Evolutionary conservation across 78 protist species (phyloP), one percentile per base, ranked within the genome.

Genomic region (Dictyostelium purpureum): DNA sequence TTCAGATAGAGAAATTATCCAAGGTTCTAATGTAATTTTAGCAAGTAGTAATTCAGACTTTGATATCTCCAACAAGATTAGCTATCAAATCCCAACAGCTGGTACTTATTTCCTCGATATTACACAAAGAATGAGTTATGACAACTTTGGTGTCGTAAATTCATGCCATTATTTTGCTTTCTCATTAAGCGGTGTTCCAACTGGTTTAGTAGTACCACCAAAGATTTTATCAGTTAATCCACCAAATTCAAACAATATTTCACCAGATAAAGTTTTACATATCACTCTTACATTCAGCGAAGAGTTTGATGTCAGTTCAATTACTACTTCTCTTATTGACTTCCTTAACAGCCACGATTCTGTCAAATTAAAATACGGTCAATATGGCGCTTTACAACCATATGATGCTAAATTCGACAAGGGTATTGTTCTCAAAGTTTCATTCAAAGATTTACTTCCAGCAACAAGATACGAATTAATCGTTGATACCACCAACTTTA

Each of bases 101-200:
- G 93, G 93, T 28, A 51, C 16, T 54, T 88, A 88, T 11, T 67
- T 37, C 26, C 77, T 88, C 31, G 59, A 76, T 18, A 76, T 88
- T 49, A 67, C 65, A 26, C 85, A 88, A 67, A 33, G 67, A 21
- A 69, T 88, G 28, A 42, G 16, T 10, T 16, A 47, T 6, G 61
- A 74, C 49, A 18, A 47, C 5, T 76, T 87, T 38, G 73, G 73
- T 37, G 26, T 69, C 47, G 35, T 7, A 0, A 40, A 51, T 33
- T 33, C 52, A n/a, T 83, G 90, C 28, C 90, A 83, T 31, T 71
- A 14, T 12, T 83, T 83, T 80, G 42, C 70, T 19, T 83, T 83
- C 49, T 59, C 57, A 3, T 11, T 71, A 0, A 42, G 31, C 31
- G 90, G 57, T 14, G 38, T 42, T 54, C 56, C 81, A 6, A 0